Evolutionary conservation across 164 flowering plant genomes (phyloP), one percentile per base, ranked within the genome.

Genomic region (Dillenia turbinata): DNA sequence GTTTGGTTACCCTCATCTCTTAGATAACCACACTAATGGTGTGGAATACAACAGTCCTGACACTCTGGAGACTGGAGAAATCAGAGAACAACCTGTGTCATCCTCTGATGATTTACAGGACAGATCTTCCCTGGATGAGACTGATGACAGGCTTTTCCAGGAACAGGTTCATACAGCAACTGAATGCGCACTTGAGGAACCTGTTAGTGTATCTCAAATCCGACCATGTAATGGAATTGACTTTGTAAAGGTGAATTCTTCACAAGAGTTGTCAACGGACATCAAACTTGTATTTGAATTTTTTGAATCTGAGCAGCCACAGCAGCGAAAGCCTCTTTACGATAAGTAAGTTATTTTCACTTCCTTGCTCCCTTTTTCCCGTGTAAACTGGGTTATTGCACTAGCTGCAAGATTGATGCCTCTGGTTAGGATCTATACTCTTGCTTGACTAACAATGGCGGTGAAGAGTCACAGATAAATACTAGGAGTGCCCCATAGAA

Each of bases 241-340:
- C 51, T 52, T 57, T 66, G 12, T 10, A 3, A 16, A 10, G 33
- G 16, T 19, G 9, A 46, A 51, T 60, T 47, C 65, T 22, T 14
- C n/a, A 61, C 50, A 44, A 15, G 52, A 40, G 46, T 66, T 49
- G 52, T 57, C 52, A 3, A 33, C 40, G 51, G 49, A 58, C 45
- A 40, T 46, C 43, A 59, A 66, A 44, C 63, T 66, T 48, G 16
- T 59, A 59, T 66, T 59, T 47, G 63, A 66, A 33, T 66, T 53
- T 54, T 66, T 66, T 59, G 69, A 66, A 55, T 52, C 56, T 15
- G 69, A 66, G 43, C 17, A 47, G 59, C 64, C 59, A 47, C 59
- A 59, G 8, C 45, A 7, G 19, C 54, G 64, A 59, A 66, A 66
- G 54, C 69, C 69, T 24, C 49, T 59, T 12, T 47, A 59, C 47